A percentile compares a stretch with the other conserved stretches of the same genome.
Conservation (phyloP, 148 eudicot genomes). For the Fagopyrum esculentum region DNA sequence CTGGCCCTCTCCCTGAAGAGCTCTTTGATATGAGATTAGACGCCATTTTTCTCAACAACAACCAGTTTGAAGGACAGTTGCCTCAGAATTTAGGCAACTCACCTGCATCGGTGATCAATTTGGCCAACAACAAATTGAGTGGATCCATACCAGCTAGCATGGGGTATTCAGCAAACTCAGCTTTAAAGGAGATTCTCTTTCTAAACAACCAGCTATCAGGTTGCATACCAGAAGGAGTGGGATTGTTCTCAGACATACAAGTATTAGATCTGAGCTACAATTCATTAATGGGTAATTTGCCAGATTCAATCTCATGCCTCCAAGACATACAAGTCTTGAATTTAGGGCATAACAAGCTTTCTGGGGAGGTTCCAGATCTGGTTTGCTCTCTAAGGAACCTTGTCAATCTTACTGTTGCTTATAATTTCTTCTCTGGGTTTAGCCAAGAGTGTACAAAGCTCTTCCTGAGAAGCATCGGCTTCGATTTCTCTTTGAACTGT, state of each 20-base stretch:
- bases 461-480: conserved; percentile 35
- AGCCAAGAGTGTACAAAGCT: conserved; percentile 42
- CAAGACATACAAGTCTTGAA: conserved; percentile 54
- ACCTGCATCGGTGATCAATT: conserved; percentile 67
- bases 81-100: conserved; percentile 70
- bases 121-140: conserved; percentile 53
- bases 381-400: conserved; percentile 56
- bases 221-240: conserved; percentile 66
- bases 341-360: conserved; percentile 52
- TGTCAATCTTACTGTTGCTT: conserved; percentile 55
- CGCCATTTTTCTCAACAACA: conserved; percentile 69
- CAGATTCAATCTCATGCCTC: conserved; percentile 71
- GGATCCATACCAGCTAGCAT: conserved; percentile 65
- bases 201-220: conserved; percentile 61
- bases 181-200: conserved; percentile 62
- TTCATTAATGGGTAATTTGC: conserved; percentile 66
- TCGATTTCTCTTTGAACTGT: conserved; percentile 66
- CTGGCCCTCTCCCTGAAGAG: conserved; percentile 50
- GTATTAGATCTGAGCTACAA: conserved; percentile 72
- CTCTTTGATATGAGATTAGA: conserved; percentile 56
- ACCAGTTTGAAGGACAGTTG: conserved; percentile 42
- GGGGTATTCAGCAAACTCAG: conserved; percentile 40
- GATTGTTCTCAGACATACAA: conserved; percentile 61
- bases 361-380: conserved; percentile 63
- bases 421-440: conserved; percentile 72